These are phyloP conservation scores for Penium margaritaceum DNA, from an alignment of 139 green algal genomes.

Conservation along the genomic window DNA sequence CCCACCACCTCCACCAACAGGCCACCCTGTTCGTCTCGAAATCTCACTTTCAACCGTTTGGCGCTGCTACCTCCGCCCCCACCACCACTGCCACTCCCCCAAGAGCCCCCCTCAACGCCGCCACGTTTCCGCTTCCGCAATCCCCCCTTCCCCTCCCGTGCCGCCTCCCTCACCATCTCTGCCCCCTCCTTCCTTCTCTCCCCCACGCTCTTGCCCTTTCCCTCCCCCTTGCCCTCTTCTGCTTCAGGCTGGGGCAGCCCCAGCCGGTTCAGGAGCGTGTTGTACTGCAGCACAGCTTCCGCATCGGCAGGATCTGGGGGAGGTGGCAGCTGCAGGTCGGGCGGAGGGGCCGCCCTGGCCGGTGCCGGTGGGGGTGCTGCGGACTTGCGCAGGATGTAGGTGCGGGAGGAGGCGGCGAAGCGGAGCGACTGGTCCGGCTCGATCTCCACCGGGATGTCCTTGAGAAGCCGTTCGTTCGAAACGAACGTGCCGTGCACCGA, in stretches of 20 bases:
- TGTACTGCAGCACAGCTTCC: conserved; percentile 39
- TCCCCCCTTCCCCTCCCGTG: too few species aligned
- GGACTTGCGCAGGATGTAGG: conserved; percentile 34
- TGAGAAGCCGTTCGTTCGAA: conserved; percentile 37
- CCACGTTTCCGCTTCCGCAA: too few species aligned
- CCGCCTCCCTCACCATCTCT: too few species aligned
- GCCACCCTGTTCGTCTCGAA: conserved; percentile 33
- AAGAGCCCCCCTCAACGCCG: too few species aligned
- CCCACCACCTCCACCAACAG: conserved; percentile 32
- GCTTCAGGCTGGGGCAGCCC: too few species aligned
- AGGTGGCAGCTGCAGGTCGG: conserved; percentile 10
- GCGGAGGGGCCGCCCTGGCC: conserved; percentile 3
- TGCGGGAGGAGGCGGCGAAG: conserved; percentile 40
- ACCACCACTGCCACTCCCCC: too few species aligned
- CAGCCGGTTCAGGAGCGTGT: conserved; percentile 35
- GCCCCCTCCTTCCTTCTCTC: too few species aligned
- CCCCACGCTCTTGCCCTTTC: too few species aligned
- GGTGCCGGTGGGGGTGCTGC: background rate
- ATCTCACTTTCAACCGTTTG: too few species aligned
- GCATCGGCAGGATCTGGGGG: conserved; percentile 24
- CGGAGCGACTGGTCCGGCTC: conserved; percentile 33
- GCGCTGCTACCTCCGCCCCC: too few species aligned
- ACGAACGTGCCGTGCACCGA: conserved; percentile 44
- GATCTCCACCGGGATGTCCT: conserved; percentile 33
- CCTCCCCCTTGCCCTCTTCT: too few species aligned